These are phyloP conservation scores for Fistulina hepatica DNA, from an alignment of 1,284 basidiomycete species.

Conservation along the genomic window DNA sequence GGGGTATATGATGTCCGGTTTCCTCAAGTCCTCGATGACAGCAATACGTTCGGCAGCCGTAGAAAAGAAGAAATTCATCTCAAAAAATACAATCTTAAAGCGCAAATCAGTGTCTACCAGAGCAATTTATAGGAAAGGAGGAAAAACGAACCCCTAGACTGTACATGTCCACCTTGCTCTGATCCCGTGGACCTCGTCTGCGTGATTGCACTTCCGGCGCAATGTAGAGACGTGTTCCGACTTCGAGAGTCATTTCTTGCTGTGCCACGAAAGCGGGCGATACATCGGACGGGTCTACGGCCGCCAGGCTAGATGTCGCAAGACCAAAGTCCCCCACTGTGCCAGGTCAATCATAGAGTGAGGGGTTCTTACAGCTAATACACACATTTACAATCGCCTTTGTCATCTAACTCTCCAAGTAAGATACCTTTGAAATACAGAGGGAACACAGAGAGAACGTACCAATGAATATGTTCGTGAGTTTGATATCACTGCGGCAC, in stretches of 20 bases:
- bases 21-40: slow-evolving; percentile 71
- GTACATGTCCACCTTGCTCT: slow-evolving; percentile 90
- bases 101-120: slow-evolving; percentile 1
- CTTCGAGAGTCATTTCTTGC: slow-evolving; percentile 71
- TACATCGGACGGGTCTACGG: slow-evolving; percentile 59
- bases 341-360: slow-evolving; percentile 3
- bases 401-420: slow-evolving; percentile 46
- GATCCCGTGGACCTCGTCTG: slow-evolving; percentile 53
- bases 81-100: slow-evolving; percentile 85
- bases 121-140: not conserved
- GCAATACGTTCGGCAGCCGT: slow-evolving; percentile 82
- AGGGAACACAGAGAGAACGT: slow-evolving; percentile 14
- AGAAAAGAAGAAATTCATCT: slow-evolving; percentile 89
- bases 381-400: slow-evolving; percentile 80
- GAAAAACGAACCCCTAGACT: slow-evolving; percentile 64
- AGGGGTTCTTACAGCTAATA: slow-evolving; percentile 3
- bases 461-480: slow-evolving; percentile 89
- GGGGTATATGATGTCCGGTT: slow-evolving; percentile 68
- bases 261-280: slow-evolving; percentile 25
- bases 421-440: not conserved
- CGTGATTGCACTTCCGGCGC: slow-evolving; percentile 76
- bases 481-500: slow-evolving; percentile 88
- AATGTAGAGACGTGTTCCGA: slow-evolving; percentile 89
- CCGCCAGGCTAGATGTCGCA: slow-evolving; percentile 73
- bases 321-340: slow-evolving; percentile 88